Evolutionary conservation across 352 stramenopile genomes (phyloP).

Genomic region (Globisporangium perplexum): DNA sequence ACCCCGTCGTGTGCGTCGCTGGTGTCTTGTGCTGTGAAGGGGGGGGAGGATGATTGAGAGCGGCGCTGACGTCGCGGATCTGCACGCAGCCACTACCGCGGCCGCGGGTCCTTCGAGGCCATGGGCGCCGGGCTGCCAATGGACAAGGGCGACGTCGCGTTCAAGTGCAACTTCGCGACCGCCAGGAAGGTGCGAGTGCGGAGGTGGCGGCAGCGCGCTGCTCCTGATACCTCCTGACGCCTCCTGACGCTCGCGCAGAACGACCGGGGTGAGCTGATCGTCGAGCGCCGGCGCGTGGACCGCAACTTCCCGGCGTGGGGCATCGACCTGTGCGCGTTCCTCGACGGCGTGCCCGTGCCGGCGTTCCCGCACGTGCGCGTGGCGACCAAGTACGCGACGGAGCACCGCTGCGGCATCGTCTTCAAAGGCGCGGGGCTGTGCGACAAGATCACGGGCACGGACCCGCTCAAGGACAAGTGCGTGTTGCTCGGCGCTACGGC

Average conservation of each 20-base stretch:
- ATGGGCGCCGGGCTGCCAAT: conserved; percentile 83
- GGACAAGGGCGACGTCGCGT: conserved; percentile 81
- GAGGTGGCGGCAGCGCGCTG: background rate
- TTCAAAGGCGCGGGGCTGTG: conserved; percentile 77
- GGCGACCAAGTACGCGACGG: conserved; percentile 82
- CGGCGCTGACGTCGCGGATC: background rate
- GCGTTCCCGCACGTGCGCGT: conserved; percentile 61
- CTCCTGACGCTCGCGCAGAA: too few relatives aligned
- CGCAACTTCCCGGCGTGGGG: conserved; percentile 81
- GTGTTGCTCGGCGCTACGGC: conserved; percentile 4
- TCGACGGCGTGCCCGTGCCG: conserved; percentile 53
- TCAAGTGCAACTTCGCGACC: conserved; percentile 89
- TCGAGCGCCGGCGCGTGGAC: conserved; percentile 72
- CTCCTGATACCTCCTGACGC: too few relatives aligned
- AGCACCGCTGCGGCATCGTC: conserved; percentile 84
- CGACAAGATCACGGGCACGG: conserved; percentile 83
- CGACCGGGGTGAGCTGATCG: conserved; percentile 55
- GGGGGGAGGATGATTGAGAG: background rate
- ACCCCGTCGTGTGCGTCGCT: conserved; percentile 61
- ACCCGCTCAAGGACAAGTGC: conserved; percentile 87
- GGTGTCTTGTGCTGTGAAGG: too few relatives aligned
- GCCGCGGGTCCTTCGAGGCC: conserved; percentile 81
- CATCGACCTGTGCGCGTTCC: conserved; percentile 75
- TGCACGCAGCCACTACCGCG: conserved; percentile 64
- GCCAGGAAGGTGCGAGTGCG: conserved; percentile 28